Base-by-base conservation (phyloP, 768 basidiomycete species). In the Ramaria sp. region DNA sequence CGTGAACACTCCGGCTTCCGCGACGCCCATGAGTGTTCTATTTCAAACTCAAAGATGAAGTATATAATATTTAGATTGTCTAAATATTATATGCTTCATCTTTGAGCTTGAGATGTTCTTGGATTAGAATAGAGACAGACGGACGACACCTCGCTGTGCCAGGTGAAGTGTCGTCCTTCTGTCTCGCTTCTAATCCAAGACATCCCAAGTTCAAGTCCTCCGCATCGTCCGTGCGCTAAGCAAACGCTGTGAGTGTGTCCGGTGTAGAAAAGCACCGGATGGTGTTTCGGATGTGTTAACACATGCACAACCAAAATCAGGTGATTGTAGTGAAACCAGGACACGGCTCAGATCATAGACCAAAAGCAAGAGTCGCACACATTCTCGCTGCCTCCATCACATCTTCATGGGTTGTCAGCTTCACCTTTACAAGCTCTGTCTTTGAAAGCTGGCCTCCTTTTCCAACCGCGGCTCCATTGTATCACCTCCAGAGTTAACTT, bases 391-490 rank as follows among this genome's bases (percentile, higher is more conserved):
- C 92, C 65, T 97, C 93, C 59, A 81, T 73, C 22, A 95, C 89
- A 18, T 94, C 96, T 65, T 99, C 83, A 57, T 83, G 77, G 53
- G 78, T 78, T 1, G 88, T 79, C 50, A 95, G 73, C 59, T 93
- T 85, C 58, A 98, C 82, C 69, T 99, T 99, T 71, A 98, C 96
- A 48, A 99, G 70, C 68, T 98, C 96, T 7, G 95, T 98, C 77
- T 97, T 98, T 18, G 96, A 96, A 58, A 98, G 74, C 64, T 96
- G 92, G 54, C 88, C 83, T n/a, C 96, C 96, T 69, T 98, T 99
- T 51, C 96, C 96, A 27, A 94, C 84, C n/a, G 96, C 96, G 13
- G 88, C 88, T 25, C 93, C 95, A 56, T 93, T 78, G 69, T 97
- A 97, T 28, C 96, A 15, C 48, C 15, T 27, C 9, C 16, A 22